Conservation (phyloP, 148 eudicot genomes). For the Pouteria glomerata region DNA sequence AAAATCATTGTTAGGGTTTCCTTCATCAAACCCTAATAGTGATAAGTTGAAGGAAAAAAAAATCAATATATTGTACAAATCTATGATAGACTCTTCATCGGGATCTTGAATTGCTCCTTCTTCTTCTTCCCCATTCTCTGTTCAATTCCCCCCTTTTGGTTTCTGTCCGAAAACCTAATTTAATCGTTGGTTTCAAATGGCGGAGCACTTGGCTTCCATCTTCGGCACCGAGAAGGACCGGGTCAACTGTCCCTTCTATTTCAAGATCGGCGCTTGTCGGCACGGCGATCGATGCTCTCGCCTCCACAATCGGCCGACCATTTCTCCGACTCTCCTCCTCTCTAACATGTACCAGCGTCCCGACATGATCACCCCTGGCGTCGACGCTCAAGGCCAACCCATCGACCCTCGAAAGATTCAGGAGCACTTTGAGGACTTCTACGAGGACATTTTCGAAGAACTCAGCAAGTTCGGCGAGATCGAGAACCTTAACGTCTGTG, state of each 20-base stretch:
- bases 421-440: slow-evolving; percentile 68
- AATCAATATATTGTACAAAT: too few relatives aligned
- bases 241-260: slow-evolving; percentile 77
- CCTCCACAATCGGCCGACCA: slow-evolving; percentile 63
- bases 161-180: neutral
- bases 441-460: slow-evolving; percentile 64
- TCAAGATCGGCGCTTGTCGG: slow-evolving; percentile 78
- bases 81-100: neutral
- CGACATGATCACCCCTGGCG: slow-evolving; percentile 76
- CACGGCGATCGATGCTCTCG: slow-evolving; percentile 80
- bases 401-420: slow-evolving; percentile 54
- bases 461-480: slow-evolving; percentile 65
- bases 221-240: slow-evolving; percentile 82
- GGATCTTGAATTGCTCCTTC: neutral
- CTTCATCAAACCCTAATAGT: too few relatives aligned
- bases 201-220: slow-evolving; percentile 75
- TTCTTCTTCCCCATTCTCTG: neutral
- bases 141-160: neutral
- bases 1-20: too few relatives aligned
- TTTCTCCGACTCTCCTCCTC: slow-evolving; percentile 58
- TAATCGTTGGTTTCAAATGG: slow-evolving; percentile 30
- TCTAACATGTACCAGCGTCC: slow-evolving; percentile 82
- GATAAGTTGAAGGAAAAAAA: too few relatives aligned
- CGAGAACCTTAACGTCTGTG: slow-evolving; percentile 68
- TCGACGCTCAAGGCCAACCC: slow-evolving; percentile 71